Base-by-base conservation (phyloP, 2,329 filamentous ascomycete species). In the Achaetomium macrosporum region DNA sequence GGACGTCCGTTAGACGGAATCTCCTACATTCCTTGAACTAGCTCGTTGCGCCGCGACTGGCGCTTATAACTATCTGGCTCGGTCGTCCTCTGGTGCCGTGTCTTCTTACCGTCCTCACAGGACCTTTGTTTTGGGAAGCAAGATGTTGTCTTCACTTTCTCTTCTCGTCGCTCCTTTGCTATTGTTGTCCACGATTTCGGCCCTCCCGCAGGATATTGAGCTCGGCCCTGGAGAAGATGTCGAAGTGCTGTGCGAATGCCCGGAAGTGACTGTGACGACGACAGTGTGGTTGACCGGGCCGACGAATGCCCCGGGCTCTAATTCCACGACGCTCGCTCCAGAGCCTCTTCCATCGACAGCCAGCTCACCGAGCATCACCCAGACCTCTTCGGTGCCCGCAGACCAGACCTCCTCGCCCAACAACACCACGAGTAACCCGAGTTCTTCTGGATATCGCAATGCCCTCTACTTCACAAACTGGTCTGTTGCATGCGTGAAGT, bases 381-480 rank as follows among this genome's bases (percentile, higher is more conserved):
- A 51, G 29, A 42, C 36, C 6, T 16, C 12, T n/a, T 5, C 8
- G 4, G 10, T 31, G 6, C 4, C 51, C 41, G 37, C 25, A 31
- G 37, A 53, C n/a, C 19, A 1, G 31, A 37, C 40, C 31, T 40
- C 12, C 37, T 30, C 33, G 35, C 35, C 30, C 16, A 47, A 13
- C 25, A 43, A 31, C 17, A 19, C 52, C 3, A 53, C 44, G 8
- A 40, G 46, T 25, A 41, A 25, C 11, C 51, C 30, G 10, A 37
- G 49, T 5, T 36, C 52, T 17, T 51, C 58, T 9, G 50, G 48
- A 8, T 65, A 61, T 33, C 60, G 61, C 59, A 80, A 77, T 57
- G 71, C 72, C 0, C 60, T 79, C 10, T 81, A 81, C 65, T 79
- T 80, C 53, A 74, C 76, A 10, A 80, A 78, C 57, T 81, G 78